Conservation (phyloP, 257 asterid species). For the Fraxinus anomala region DNA sequence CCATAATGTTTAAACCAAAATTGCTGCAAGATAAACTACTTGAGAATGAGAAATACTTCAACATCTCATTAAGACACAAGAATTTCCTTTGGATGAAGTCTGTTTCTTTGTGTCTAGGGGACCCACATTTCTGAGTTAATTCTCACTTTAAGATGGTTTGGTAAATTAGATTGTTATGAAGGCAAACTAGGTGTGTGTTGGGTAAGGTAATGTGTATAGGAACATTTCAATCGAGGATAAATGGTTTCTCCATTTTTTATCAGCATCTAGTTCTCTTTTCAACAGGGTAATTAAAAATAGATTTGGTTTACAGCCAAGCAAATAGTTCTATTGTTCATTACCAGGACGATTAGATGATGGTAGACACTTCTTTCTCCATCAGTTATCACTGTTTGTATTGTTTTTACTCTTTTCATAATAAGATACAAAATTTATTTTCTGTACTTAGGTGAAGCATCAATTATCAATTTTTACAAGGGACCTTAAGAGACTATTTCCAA, state of each 20-base stretch:
- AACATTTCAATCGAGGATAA: neutral
- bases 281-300: neutral
- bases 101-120: neutral
- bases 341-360: neutral
- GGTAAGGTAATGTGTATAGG: neutral
- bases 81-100: neutral
- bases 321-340: neutral
- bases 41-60: neutral
- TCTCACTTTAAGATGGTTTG: neutral
- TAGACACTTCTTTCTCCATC: neutral
- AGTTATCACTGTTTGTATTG: neutral
- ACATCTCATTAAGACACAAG: neutral
- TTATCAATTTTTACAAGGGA: neutral
- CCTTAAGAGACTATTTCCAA: neutral
- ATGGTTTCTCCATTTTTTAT: neutral
- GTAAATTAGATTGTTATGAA: neutral
- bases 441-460: neutral
- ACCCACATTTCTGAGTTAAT: neutral
- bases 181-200: neutral
- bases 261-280: neutral
- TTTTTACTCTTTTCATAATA: neutral
- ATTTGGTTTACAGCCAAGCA: neutral
- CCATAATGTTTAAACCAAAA: neutral
- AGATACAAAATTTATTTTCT: neutral
- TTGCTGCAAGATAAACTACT: neutral